Conservation (phyloP, 305 asterid genomes). For the Fraxinus dipetala region DNA sequence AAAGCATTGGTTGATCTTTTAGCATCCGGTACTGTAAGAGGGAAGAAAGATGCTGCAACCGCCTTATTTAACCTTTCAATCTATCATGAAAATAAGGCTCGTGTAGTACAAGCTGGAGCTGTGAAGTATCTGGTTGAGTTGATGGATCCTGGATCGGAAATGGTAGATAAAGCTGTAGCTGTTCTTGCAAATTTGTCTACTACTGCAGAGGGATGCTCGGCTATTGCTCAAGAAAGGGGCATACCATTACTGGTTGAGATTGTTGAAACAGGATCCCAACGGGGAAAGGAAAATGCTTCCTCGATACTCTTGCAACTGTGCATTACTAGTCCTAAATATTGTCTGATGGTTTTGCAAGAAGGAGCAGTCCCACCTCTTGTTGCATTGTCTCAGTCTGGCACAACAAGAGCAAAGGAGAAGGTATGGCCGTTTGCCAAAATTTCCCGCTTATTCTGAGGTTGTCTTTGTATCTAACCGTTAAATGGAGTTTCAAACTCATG, state of each 20-base stretch:
- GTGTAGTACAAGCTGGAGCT: conserved; percentile 86
- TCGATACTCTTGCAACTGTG: conserved; percentile 77
- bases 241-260: conserved; percentile 75
- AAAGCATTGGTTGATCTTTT: conserved; percentile 76
- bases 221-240: conserved; percentile 76
- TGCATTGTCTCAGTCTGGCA: conserved; percentile 79
- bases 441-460: background rate
- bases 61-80: conserved; percentile 82
- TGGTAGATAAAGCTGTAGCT: conserved; percentile 92
- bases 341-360: conserved; percentile 79
- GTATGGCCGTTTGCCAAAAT: conserved; percentile 28
- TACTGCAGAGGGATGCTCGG: conserved; percentile 65
- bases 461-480: background rate
- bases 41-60: conserved; percentile 91
- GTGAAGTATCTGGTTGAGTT: conserved; percentile 63
- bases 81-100: conserved; percentile 86
- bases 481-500: background rate
- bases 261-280: conserved; percentile 68
- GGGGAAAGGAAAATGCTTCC: conserved; percentile 94
- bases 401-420: conserved; percentile 89
- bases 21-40: conserved; percentile 65
- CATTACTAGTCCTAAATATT: conserved; percentile 54
- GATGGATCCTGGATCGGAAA: conserved; percentile 60
- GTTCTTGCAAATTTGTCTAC: conserved; percentile 84
- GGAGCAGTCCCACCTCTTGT: conserved; percentile 99